Evolutionary conservation across 2,329 filamentous ascomycete genomes (phyloP), one percentile per base, ranked within the genome.

Genomic region (Alternaria atra): DNA sequence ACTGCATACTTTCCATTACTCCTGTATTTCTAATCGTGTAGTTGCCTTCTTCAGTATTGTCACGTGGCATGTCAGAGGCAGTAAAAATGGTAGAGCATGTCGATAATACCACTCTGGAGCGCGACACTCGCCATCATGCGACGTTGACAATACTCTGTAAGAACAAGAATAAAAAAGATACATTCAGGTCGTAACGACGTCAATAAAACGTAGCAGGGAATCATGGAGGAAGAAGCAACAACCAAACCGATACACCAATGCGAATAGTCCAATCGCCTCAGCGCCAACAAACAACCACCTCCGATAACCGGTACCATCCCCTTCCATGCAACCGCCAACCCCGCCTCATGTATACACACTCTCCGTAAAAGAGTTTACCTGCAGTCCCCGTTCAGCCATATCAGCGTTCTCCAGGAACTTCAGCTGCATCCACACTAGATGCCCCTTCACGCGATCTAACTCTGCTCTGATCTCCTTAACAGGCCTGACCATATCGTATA

Each of bases 341-440:
- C 25, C 9, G 6, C 48, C 27, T 66, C 54, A 76, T 29, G 91
- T 91, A 76, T 92, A 95, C 63, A 96, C 87, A 85, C 91, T 93
- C 83, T 97, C 93, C 0, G 94, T 98, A 73, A 88, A 90, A 46
- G 87, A 81, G 77, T 98, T 98, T 40, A 98, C 88, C 79, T 93
- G 90, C 78, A 98, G 73, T 0, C 94, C 94, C 72, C 86, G 87
- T 81, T 97, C 94, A 0, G 94, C 94, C 93, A 98, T 96, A 70
- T 92, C 86, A 0, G 90, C 93, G 65, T 97, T 89, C 71, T 87
- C 85, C 74, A 98, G 79, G 76, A 97, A 98, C 46, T 93, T 87
- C 72, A 98, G 78, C n/a, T 93, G 93, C 89, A 97, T 94, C 92
- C 92, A 96, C 6, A 98, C 94, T 40, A 98, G 79, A 81, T 98